Evolutionary conservation across 1,284 basidiomycete species (phyloP).

Genomic region (Austroboletus niveus): DNA sequence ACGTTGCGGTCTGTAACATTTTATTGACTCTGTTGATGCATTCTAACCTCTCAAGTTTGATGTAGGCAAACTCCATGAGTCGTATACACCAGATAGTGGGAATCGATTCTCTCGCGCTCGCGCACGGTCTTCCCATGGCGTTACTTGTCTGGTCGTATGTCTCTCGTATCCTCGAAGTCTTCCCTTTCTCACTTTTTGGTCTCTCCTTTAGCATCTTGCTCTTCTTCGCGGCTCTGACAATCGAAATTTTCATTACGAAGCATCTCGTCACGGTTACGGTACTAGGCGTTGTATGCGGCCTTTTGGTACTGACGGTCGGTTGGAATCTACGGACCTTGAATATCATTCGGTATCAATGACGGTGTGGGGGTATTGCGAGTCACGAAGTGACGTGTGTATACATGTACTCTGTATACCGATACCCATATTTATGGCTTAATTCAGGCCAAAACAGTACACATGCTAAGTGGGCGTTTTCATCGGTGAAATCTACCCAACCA

Average conservation of each 20-base stretch:
- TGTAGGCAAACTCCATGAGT: not conserved
- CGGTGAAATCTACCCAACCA: no score
- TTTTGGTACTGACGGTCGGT: not conserved
- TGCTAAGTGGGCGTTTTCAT: no score
- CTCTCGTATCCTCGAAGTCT: not conserved
- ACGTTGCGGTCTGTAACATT: constrained; percentile 10
- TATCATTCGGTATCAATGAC: not conserved
- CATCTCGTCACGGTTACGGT: not conserved
- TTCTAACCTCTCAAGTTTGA: not conserved
- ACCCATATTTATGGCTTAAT: no score
- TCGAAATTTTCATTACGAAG: not conserved
- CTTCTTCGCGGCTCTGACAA: not conserved
- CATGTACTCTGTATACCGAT: no score
- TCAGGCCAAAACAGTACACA: no score
- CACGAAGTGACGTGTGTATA: not conserved
- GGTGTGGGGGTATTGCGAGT: not conserved
- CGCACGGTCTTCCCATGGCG: constrained; percentile 7
- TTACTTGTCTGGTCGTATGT: not conserved
- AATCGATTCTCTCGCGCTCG: constrained; percentile 2
- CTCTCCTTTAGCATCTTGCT: not conserved
- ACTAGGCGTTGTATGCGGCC: not conserved
- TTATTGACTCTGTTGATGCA: not conserved
- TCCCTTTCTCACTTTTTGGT: not conserved
- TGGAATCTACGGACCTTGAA: not conserved
- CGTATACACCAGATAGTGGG: not conserved